These are phyloP conservation scores for Ascomycota sp. DNA, from an alignment of 2,329 filamentous ascomycete species.

Conservation along the genomic window DNA sequence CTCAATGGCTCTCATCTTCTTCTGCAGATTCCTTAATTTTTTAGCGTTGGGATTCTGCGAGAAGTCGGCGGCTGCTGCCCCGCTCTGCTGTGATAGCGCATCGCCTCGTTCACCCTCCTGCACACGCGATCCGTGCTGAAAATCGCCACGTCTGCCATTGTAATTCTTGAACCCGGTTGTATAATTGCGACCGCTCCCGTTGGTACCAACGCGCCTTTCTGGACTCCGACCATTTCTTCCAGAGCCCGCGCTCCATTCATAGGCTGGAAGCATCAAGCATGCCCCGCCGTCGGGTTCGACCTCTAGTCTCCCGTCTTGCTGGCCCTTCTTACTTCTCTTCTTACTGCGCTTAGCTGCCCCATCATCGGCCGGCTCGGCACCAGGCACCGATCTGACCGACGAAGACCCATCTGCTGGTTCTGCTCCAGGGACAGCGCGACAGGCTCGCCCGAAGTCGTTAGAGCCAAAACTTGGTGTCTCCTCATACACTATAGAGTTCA, in stretches of 20 bases:
- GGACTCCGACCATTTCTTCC: conserved; percentile 40
- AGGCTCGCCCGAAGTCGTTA: conserved; percentile 61
- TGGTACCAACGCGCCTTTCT: conserved; percentile 35
- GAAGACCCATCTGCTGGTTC: conserved; percentile 50
- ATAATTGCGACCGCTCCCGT: conserved; percentile 3
- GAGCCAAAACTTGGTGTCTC: conserved; percentile 53
- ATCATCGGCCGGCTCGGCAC: conserved; percentile 43
- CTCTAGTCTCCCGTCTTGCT: conserved; percentile 46
- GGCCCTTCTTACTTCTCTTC: conserved; percentile 82
- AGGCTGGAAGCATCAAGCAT: conserved; percentile 25
- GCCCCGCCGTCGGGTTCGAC: conserved; percentile 24
- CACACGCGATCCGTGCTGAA: conserved; percentile 17
- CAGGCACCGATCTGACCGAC: conserved; percentile 44
- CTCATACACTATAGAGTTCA: conserved; percentile 80
- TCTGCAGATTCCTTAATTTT: conserved; percentile 81
- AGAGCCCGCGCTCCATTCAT: conserved; percentile 15
- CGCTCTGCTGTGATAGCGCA: conserved; percentile 2
- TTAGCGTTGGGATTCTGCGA: conserved; percentile 60
- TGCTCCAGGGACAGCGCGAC: conserved; percentile 71
- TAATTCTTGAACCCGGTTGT: conserved; percentile 9
- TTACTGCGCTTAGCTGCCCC: conserved; percentile 82
- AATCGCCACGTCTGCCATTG: conserved; percentile 31
- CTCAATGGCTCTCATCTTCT: conserved; percentile 96
- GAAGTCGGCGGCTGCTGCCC: conserved; percentile 22
- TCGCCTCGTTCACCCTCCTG: conserved; percentile 9